Percentiles rank a stretch among this genome's conserved stretches.
phyloP scores from a whole-genome alignment of 257 asterid species.

The Nicotiana obtusifolia region DNA sequence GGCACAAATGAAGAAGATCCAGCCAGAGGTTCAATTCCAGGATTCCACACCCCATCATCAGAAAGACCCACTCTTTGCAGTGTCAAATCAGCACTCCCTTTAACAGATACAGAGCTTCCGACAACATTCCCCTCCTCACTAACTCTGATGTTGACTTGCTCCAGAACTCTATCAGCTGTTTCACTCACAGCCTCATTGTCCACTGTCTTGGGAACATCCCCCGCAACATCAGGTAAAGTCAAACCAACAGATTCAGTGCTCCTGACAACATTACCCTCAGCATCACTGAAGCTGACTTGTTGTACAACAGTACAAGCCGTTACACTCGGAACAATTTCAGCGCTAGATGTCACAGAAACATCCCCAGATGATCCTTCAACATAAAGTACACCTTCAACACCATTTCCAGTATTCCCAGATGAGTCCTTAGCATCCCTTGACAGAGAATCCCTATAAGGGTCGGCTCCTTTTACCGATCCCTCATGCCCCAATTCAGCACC shows the following conservation, averaged over 20 bases:
- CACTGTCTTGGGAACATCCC: conserved; percentile 11
- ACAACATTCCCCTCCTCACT: conserved; percentile 16
- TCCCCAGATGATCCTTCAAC: conserved; percentile 18
- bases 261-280: neutral
- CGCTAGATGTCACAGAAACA: conserved; percentile 10
- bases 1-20: conserved; percentile 12
- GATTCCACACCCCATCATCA: conserved; percentile 34
- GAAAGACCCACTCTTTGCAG: conserved; percentile 19
- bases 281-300: conserved; percentile 14
- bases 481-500: conserved; percentile 19
- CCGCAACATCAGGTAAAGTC: conserved; percentile 15
- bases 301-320: conserved; percentile 16
- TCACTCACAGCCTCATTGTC: conserved; percentile 14
- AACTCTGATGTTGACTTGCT: conserved; percentile 15
- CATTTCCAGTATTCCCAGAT: conserved; percentile 22
- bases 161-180: conserved; percentile 14
- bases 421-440: neutral
- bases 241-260: neutral
- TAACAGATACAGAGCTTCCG: conserved; percentile 7
- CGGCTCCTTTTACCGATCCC: conserved; percentile 18
- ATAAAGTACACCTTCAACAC: conserved; percentile 15
- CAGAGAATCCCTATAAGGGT: neutral
- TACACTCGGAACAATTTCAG: conserved; percentile 12
- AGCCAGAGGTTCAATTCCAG: conserved; percentile 27
- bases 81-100: conserved; percentile 7